Percentiles rank a stretch among this genome's conserved stretches.
Conservation (phyloP, 345 rosid genomes). For the Brassica incana region DNA sequence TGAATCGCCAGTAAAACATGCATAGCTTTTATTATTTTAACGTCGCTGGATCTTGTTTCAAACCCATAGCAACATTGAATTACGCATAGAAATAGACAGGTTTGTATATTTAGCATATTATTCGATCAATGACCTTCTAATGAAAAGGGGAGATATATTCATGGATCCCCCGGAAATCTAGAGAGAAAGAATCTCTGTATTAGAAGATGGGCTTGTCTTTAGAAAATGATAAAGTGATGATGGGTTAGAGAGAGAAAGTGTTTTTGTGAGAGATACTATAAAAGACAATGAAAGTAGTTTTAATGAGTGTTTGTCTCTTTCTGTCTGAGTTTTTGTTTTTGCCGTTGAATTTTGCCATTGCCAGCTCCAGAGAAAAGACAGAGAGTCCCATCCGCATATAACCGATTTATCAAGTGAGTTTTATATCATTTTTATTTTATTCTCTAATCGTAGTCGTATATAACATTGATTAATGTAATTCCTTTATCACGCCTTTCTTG, state of each 20-base stretch:
- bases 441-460: background rate
- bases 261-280: conserved; percentile 41
- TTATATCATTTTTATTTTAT: background rate
- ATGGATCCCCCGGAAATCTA: conserved; percentile 56
- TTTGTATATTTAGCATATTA: background rate
- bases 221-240: conserved; percentile 66
- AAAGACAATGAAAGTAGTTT: conserved; percentile 42
- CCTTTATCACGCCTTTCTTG: conserved; percentile 13
- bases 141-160: conserved; percentile 12
- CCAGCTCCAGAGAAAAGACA: conserved; percentile 99
- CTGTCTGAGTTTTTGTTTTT: conserved; percentile 44
- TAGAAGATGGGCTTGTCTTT: conserved; percentile 31
- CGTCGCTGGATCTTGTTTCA: conserved; percentile 6
- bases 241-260: conserved; percentile 38
- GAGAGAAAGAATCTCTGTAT: conserved; percentile 42
- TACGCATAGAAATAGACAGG: background rate
- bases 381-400: conserved; percentile 99
- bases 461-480: background rate
- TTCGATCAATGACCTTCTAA: conserved; percentile 1
- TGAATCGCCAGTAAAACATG: conserved; percentile 13
- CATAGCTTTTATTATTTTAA: conserved; percentile 10
- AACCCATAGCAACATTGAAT: conserved; percentile 13
- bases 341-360: conserved; percentile 40
- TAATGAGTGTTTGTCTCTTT: conserved; percentile 50
- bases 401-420: conserved; percentile 98